Base-by-base conservation (phyloP, 169 alveolate genomes). In the Plasmodium gallinaceum region DNA sequence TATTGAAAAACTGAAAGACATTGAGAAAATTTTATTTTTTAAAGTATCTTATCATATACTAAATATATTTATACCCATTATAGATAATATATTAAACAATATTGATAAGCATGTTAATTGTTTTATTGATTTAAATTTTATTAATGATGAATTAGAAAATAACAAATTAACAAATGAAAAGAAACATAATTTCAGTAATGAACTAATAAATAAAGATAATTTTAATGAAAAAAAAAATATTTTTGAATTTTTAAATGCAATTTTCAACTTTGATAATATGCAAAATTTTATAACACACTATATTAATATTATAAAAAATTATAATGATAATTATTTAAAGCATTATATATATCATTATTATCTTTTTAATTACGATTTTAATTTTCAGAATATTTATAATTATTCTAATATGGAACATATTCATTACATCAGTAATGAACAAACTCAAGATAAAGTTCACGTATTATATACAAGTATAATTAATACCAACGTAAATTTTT, bases 311-410 rank as follows among this genome's bases (percentile, higher is more conserved):
- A 60, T 86, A 32, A 86, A 32, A 48, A 45, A 60, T 60, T 86
- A 86, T 26, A 86, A 86, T n/a, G 75, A 86, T 22, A 70, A 12
- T 14, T 86, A 86, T 72, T 46, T 86, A 43, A 86, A 71, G 16
- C 92, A 86, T 42, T 86, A 86, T 66, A 48, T 71, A 16, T 86
- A 86, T 71, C 86, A 86, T 7, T 86, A 86, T 42, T 69, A 86
- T 32, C 39, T 86, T 26, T 86, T 86, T 54, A 86, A 86, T 46
- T 86, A 71, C 16, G 87, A 86, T 71, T 86, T 86, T 20, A 4
- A 22, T n/a, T 86, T 86, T 62, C 92, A 86, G 48, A 86, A 62
- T 4, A 18, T 86, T 3, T 86, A 60, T 16, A 86, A 86, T 12
- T 86, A 22, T 72, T 65, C 92, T 0, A 86, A 86, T 9, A n/a